phyloP scores from a whole-genome alignment of 441 rosid genomes.

The Croton setiger region DNA sequence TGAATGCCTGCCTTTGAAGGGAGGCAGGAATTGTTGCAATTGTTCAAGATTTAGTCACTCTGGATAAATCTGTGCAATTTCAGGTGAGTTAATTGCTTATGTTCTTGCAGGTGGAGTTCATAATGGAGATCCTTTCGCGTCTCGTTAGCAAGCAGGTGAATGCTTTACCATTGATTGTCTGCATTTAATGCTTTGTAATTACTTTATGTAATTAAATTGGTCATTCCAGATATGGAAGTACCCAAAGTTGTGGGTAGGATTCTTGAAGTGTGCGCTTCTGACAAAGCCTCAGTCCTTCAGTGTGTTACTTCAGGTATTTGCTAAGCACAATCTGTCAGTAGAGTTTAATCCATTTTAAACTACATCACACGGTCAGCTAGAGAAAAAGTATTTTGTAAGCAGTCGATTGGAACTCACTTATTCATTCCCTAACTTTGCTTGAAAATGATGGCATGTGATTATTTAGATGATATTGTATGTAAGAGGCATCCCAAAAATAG shows the following conservation, averaged over 20 bases:
- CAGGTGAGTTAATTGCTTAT: conserved; percentile 12
- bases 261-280: conserved; percentile 83
- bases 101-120: conserved; percentile 74
- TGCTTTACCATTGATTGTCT: conserved; percentile 23
- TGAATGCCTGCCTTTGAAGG: not conserved
- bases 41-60: not conserved
- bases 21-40: not conserved
- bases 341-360: conserved; percentile 1
- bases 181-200: conserved; percentile 2
- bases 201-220: conserved; percentile 18
- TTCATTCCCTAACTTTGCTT: not conserved
- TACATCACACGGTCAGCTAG: not conserved
- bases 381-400: not conserved
- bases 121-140: conserved; percentile 96
- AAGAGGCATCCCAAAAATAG: not conserved
- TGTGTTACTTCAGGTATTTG: conserved; percentile 86
- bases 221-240: conserved; percentile 89
- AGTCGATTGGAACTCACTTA: not conserved
- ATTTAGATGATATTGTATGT: not conserved
- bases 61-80: conserved; percentile 5
- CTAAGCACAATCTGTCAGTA: not conserved
- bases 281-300: conserved; percentile 91
- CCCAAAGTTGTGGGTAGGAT: conserved; percentile 99
- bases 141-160: conserved; percentile 93
- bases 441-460: not conserved